Conservation (phyloP, 164 flowering plant species). For the Aristolochia contorta region DNA sequence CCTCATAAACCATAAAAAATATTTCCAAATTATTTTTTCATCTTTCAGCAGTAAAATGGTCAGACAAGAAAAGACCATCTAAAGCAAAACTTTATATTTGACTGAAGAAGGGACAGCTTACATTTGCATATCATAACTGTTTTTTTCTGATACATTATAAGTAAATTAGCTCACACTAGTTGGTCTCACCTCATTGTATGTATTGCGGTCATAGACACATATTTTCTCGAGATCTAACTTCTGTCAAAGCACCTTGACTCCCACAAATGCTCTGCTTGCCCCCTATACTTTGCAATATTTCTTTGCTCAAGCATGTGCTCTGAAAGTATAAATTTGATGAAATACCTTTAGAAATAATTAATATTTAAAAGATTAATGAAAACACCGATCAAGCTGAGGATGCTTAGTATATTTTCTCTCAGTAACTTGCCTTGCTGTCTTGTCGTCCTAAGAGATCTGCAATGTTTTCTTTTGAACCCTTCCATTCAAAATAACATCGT, state of each 20-base stretch:
- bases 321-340: background rate
- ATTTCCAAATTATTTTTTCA: no score
- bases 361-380: no score
- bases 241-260: conserved; percentile 15
- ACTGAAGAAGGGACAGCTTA: no score
- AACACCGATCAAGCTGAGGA: background rate
- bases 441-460: conserved; percentile 23
- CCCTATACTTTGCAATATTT: conserved; percentile 15
- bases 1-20: no score
- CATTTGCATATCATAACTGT: no score
- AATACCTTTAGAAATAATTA: background rate
- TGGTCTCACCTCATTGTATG: no score
- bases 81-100: no score
- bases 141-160: no score
- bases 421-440: conserved; percentile 33
- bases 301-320: conserved; percentile 20
- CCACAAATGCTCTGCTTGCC: conserved; percentile 28
- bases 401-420: background rate
- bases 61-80: no score
- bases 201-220: conserved; percentile 20
- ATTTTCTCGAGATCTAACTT: conserved; percentile 18
- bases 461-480: conserved; percentile 82
- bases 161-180: no score
- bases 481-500: conserved; percentile 15
- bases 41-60: no score